phyloP scores from a whole-genome alignment of 2,329 filamentous ascomycete species.

The Clarireedia paspali region DNA sequence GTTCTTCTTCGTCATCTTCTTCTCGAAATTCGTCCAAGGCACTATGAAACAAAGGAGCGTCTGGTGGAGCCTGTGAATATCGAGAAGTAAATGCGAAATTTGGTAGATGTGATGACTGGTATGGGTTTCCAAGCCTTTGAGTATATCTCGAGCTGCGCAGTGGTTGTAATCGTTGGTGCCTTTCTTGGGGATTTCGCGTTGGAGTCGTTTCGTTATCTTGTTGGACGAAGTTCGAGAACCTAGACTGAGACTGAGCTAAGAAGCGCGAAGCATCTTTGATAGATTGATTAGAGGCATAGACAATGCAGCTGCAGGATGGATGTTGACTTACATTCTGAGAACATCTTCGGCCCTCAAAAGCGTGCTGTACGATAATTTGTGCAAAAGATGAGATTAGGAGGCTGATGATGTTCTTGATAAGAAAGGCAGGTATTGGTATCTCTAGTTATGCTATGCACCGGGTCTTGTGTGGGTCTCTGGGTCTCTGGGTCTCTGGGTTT shows the following conservation, averaged over 20 bases:
- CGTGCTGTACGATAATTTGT: background rate
- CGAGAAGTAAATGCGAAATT: constrained; percentile 76
- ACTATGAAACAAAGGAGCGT: constrained; percentile 91
- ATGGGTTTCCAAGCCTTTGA: constrained; percentile 58
- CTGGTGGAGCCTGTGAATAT: constrained; percentile 57
- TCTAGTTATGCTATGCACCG: no score
- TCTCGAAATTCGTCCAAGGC: constrained; percentile 84
- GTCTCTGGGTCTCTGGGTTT: background rate
- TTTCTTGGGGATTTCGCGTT: constrained; percentile 30
- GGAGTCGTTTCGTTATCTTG: constrained; percentile 34
- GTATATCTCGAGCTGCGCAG: constrained; percentile 21
- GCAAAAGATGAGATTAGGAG: background rate
- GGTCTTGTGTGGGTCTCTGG: no score
- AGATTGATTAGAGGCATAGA: constrained; percentile 9
- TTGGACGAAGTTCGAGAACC: constrained; percentile 66
- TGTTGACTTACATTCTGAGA: constrained; percentile 28
- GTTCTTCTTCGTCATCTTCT: constrained; percentile 87
- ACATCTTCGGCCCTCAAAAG: constrained; percentile 21
- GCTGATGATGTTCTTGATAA: constrained; percentile 1
- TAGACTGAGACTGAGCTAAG: constrained; percentile 91
- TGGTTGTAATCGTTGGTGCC: constrained; percentile 23
- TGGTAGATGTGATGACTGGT: constrained; percentile 67
- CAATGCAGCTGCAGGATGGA: background rate
- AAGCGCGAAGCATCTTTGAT: constrained; percentile 85
- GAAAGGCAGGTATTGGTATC: background rate